phyloP scores from a whole-genome alignment of 768 basidiomycete genomes.

The Hortiboletus campestris region DNA sequence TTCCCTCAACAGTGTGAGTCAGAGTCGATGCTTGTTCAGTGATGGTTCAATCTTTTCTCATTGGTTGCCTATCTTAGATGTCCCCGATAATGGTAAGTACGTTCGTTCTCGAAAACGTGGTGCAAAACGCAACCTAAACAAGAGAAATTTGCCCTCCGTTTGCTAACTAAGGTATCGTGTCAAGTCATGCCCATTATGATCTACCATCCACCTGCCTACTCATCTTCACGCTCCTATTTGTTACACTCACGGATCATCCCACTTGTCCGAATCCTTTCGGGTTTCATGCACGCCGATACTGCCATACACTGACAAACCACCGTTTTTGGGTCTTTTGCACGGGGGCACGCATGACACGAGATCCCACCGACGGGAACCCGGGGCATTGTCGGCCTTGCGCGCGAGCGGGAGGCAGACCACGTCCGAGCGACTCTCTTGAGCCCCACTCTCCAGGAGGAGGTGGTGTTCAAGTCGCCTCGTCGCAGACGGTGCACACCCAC shows the following conservation, averaged over 20 bases:
- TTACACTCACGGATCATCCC: neutral
- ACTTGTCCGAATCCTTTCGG: slow-evolving; percentile 8
- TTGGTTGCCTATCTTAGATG: neutral
- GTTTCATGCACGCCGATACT: neutral
- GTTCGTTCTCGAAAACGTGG: neutral
- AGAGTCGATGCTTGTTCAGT: neutral
- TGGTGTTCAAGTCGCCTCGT: too few relatives aligned
- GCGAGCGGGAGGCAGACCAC: neutral
- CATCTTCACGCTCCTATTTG: neutral
- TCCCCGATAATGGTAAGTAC: slow-evolving; percentile 19
- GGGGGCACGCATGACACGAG: slow-evolving; percentile 2
- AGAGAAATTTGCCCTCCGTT: neutral
- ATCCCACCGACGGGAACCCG: neutral
- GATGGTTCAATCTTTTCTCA: neutral
- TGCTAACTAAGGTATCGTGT: slow-evolving; percentile 14
- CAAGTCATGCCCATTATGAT: neutral
- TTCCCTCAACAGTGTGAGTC: slow-evolving; percentile 17
- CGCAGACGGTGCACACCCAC: too few relatives aligned
- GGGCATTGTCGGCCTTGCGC: neutral
- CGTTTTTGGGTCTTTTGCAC: slow-evolving; percentile 19
- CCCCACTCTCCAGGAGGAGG: too few relatives aligned
- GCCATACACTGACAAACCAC: slow-evolving; percentile 7
- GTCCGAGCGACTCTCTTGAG: too few relatives aligned
- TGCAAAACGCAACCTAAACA: neutral
- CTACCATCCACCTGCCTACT: neutral